A percentile compares a stretch with the other conserved stretches of the same genome.
These are phyloP conservation scores for Lactarius evosmus DNA, from an alignment of 768 basidiomycete genomes.

Conservation along the genomic window DNA sequence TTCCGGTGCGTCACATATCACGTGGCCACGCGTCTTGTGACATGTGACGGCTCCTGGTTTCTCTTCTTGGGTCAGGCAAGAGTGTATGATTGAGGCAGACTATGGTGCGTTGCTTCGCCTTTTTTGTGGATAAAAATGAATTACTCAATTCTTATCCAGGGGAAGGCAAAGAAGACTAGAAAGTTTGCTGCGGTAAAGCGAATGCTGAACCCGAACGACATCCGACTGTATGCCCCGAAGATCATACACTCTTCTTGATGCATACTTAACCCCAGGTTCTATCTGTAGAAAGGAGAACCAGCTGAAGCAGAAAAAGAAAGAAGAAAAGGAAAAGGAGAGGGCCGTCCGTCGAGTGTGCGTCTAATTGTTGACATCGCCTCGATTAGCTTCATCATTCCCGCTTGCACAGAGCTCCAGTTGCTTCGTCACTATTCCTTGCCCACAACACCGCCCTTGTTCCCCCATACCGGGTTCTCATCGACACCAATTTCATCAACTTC, in stretches of 20 bases:
- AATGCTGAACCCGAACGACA: constrained; percentile 90
- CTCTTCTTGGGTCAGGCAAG: not conserved
- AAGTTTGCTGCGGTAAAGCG: constrained; percentile 95
- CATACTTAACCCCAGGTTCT: not conserved
- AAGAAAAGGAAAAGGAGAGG: constrained; percentile 75
- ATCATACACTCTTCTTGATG: not conserved
- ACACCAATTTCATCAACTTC: constrained; percentile 99
- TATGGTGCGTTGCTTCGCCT: constrained; percentile 14
- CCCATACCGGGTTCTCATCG: constrained; percentile 94
- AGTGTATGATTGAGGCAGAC: not conserved
- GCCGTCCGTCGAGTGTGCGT: constrained; percentile 77
- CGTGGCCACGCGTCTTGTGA: constrained; percentile 21
- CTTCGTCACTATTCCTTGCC: constrained; percentile 90
- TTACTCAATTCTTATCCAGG: constrained; percentile 43
- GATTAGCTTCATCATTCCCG: not conserved
- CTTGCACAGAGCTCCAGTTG: constrained; percentile 63
- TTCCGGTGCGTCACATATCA: constrained; percentile 15
- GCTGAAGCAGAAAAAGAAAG: constrained; percentile 81
- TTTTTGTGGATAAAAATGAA: not conserved
- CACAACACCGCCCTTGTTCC: constrained; percentile 96
- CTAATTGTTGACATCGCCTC: not conserved
- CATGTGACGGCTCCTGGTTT: not conserved
- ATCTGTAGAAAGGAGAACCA: constrained; percentile 84
- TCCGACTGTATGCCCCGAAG: constrained; percentile 66
- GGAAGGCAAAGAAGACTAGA: constrained; percentile 88